These are phyloP conservation scores for Amaranthus hypochondriacus DNA, from an alignment of 148 eudicot species.

Conservation along the genomic window DNA sequence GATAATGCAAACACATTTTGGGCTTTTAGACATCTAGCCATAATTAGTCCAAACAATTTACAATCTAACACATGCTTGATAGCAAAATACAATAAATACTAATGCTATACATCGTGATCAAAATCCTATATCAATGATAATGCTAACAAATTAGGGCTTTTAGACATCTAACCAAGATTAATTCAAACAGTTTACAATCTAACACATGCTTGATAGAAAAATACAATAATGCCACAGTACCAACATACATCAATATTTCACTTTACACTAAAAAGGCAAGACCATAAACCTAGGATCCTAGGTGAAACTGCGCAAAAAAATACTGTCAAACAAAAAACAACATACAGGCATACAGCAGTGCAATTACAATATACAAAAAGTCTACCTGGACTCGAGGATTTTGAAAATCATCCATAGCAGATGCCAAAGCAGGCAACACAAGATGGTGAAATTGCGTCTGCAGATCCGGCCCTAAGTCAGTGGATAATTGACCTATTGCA, in stretches of 20 bases:
- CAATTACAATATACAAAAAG: not conserved
- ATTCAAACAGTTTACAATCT: not conserved
- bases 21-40: not conserved
- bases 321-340: not conserved
- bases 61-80: not conserved
- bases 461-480: constrained; percentile 91
- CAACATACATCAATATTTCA: not conserved
- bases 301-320: not conserved
- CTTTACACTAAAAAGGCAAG: not conserved
- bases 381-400: constrained; percentile 91
- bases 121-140: not conserved
- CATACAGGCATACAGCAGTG: not conserved
- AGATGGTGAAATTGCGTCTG: constrained; percentile 51
- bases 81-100: not conserved
- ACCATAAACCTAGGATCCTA: not conserved
- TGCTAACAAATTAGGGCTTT: not conserved
- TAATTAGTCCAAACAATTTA: not conserved
- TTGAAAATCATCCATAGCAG: constrained; percentile 89
- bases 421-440: constrained; percentile 43
- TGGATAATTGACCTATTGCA: constrained; percentile 86
- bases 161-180: not conserved
- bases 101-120: not conserved
- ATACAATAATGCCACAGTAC: not conserved
- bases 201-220: constrained; percentile 1
- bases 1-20: not conserved